A percentile compares a stretch with the other conserved stretches of the same genome.
phyloP scores from a whole-genome alignment of 768 basidiomycete genomes.

The Termitomyces sp. region DNA sequence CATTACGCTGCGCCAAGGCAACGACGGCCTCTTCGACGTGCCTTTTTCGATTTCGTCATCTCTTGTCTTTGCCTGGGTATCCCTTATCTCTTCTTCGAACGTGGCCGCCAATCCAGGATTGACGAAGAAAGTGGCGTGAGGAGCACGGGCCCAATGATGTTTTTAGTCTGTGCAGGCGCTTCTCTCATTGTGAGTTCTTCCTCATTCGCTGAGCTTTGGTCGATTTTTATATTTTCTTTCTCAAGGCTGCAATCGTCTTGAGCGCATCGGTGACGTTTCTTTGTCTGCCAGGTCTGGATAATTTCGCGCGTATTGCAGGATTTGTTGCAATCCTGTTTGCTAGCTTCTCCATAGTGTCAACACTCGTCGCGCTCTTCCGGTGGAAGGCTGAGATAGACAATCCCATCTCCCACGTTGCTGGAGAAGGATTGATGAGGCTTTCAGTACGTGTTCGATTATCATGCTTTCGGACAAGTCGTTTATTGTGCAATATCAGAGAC shows the following conservation, averaged over 20 bases:
- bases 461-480: background rate
- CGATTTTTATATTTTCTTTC: constrained; percentile 7
- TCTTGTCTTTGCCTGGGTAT: constrained; percentile 71
- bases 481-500: constrained; percentile 31
- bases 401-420: constrained; percentile 43
- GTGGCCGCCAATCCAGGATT: constrained; percentile 39
- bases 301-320: constrained; percentile 55
- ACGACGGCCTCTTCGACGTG: constrained; percentile 40
- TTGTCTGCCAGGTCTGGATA: constrained; percentile 70
- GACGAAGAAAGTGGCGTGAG: constrained; percentile 59
- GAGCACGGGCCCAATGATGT: constrained; percentile 50
- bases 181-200: constrained; percentile 52
- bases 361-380: constrained; percentile 64
- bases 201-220: constrained; percentile 11
- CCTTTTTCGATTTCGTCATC: constrained; percentile 51
- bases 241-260: constrained; percentile 72
- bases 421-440: constrained; percentile 49
- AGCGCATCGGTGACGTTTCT: constrained; percentile 82
- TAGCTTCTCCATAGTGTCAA: constrained; percentile 62
- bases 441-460: constrained; percentile 30
- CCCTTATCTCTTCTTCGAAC: constrained; percentile 68
- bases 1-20: constrained; percentile 21
- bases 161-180: constrained; percentile 61
- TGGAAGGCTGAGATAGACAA: constrained; percentile 63
- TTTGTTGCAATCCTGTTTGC: constrained; percentile 68